Percentiles rank a stretch among this genome's conserved stretches.
Evolutionary conservation across 2,329 filamentous ascomycete genomes (phyloP).

Genomic region (Fusarium paranaense): DNA sequence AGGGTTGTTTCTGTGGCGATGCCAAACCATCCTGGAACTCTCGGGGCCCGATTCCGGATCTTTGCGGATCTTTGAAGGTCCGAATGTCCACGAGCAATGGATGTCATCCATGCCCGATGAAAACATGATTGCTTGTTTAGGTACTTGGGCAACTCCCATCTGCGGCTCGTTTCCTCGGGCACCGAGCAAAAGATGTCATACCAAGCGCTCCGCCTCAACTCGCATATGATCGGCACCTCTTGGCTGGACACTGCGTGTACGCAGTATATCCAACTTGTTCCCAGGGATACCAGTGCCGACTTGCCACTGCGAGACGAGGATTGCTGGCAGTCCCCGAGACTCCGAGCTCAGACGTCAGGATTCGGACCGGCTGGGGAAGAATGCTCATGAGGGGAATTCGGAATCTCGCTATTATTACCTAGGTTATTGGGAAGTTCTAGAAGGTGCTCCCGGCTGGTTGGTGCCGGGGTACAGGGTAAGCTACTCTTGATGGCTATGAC

Average conservation of each 20-base stretch:
- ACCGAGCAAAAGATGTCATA: neutral
- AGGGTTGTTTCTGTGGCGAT: slow-evolving; percentile 25
- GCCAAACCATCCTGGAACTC: neutral
- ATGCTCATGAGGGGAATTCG: slow-evolving; percentile 2
- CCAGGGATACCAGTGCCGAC: neutral
- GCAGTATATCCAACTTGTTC: neutral
- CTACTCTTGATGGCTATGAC: neutral
- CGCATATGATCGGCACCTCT: neutral
- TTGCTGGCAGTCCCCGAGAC: slow-evolving; percentile 9
- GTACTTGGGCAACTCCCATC: neutral
- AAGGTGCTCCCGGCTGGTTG: neutral
- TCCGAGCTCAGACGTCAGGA: slow-evolving; percentile 19
- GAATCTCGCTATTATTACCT: slow-evolving; percentile 24
- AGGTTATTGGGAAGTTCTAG: neutral
- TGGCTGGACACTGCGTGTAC: neutral
- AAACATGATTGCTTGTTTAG: neutral
- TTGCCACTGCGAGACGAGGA: neutral
- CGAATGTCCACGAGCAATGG: slow-evolving; percentile 16
- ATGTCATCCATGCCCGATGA: slow-evolving; percentile 3
- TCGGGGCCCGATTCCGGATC: slow-evolving; percentile 16
- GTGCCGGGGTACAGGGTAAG: slow-evolving; percentile 21
- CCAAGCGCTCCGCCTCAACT: slow-evolving; percentile 1
- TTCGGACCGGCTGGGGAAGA: slow-evolving; percentile 13
- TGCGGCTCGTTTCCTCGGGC: neutral
- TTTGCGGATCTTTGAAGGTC: slow-evolving; percentile 23